Conservation (phyloP, 768 basidiomycete genomes). For the Bullera alba region DNA sequence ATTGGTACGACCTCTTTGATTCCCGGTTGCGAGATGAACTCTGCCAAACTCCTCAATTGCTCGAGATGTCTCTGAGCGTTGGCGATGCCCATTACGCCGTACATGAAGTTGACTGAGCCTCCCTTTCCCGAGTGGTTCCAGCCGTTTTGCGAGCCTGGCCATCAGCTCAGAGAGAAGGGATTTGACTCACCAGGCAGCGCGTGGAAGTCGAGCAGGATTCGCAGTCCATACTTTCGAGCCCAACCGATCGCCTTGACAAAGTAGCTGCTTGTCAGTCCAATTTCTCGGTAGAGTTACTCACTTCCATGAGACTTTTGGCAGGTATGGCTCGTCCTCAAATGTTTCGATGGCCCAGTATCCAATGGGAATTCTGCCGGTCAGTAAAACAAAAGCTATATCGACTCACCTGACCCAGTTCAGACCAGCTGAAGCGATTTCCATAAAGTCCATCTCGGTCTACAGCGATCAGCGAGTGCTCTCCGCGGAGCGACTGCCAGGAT, state of each 20-base stretch:
- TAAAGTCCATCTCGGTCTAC: slow-evolving; percentile 81
- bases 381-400: no score
- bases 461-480: neutral
- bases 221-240: slow-evolving; percentile 93
- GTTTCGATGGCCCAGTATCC: slow-evolving; percentile 86
- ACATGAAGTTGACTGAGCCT: slow-evolving; percentile 47
- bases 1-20: slow-evolving; percentile 38
- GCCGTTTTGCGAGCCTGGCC: neutral
- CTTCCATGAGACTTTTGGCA: slow-evolving; percentile 71
- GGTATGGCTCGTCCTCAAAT: slow-evolving; percentile 70
- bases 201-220: slow-evolving; percentile 77
- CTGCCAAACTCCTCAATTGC: slow-evolving; percentile 80
- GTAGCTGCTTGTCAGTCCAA: slow-evolving; percentile 51
- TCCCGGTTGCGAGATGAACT: slow-evolving; percentile 62
- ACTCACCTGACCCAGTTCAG: slow-evolving; percentile 68
- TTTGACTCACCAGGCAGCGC: slow-evolving; percentile 54
- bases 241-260: slow-evolving; percentile 88
- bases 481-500: neutral
- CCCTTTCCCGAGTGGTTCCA: slow-evolving; percentile 92
- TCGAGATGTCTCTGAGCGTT: slow-evolving; percentile 91
- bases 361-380: slow-evolving; percentile 73
- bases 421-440: slow-evolving; percentile 85
- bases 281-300: neutral
- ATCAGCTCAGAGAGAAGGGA: slow-evolving; percentile 58
- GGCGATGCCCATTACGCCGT: slow-evolving; percentile 77